phyloP scores from a whole-genome alignment of 1,284 basidiomycete genomes.

The Papiliotrema flavescens region DNA sequence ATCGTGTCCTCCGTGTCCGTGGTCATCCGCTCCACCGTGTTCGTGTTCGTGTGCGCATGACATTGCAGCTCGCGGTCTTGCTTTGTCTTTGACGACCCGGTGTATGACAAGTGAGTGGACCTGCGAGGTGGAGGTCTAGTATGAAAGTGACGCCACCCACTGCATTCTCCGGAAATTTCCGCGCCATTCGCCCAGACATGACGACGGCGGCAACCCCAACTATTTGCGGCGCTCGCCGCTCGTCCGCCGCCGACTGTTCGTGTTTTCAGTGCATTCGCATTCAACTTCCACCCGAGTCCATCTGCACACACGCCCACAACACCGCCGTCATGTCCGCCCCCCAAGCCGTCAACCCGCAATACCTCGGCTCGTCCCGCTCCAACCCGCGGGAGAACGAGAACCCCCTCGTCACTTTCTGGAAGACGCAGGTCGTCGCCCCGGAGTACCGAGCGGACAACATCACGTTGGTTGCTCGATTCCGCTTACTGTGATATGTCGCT shows the following conservation, averaged over 20 bases:
- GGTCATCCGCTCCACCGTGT: constrained; percentile 15
- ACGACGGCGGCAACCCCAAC: no score
- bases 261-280: background rate
- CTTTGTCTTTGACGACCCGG: background rate
- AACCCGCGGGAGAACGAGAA: constrained; percentile 11
- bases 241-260: no score
- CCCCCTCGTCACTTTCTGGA: constrained; percentile 13
- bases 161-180: background rate
- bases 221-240: no score
- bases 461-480: constrained; percentile 16
- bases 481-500: background rate
- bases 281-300: background rate
- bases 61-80: constrained; percentile 13
- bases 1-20: constrained; percentile 22
- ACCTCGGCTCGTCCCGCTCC: constrained; percentile 25
- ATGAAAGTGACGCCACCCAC: background rate
- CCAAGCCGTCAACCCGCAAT: constrained; percentile 21
- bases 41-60: constrained; percentile 37
- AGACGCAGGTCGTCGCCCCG: constrained; percentile 23
- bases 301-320: background rate
- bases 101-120: background rate
- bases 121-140: background rate
- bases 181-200: background rate
- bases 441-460: constrained; percentile 28
- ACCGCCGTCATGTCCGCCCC: constrained; percentile 24